Conservation (phyloP, 805 yeast species). For the Myxozyma melibiosi region DNA sequence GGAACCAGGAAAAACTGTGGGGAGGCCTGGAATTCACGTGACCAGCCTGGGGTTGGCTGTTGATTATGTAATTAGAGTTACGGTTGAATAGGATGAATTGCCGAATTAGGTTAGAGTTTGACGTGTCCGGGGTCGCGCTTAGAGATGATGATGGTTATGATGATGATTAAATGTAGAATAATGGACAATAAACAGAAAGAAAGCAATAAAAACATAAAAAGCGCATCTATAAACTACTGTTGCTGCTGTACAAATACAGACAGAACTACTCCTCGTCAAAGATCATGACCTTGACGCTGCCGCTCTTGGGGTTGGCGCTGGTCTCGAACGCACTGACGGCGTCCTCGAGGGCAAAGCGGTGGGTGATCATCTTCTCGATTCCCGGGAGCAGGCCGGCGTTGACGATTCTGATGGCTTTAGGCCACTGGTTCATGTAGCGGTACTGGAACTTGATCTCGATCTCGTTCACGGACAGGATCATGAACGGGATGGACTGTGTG, state of each 20-base stretch:
- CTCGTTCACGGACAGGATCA: slow-evolving; percentile 57
- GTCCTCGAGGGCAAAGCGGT: slow-evolving; percentile 51
- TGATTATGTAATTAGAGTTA: too few species aligned
- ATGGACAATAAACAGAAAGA: too few species aligned
- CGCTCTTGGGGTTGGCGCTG: slow-evolving; percentile 47
- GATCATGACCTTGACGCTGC: slow-evolving; percentile 54
- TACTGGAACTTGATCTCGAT: slow-evolving; percentile 55
- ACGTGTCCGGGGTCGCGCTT: too few species aligned
- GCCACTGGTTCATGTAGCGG: slow-evolving; percentile 61
- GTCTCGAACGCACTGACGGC: slow-evolving; percentile 52
- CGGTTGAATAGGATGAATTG: too few species aligned
- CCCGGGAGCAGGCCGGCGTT: slow-evolving; percentile 47
- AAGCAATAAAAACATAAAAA: too few species aligned
- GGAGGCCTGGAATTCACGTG: too few species aligned
- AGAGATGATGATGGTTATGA: too few species aligned
- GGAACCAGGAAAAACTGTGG: too few species aligned
- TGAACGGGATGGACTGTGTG: slow-evolving; percentile 54
- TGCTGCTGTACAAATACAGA: background rate
- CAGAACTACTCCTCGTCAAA: slow-evolving; percentile 40
- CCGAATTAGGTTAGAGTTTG: too few species aligned
- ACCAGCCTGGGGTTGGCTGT: too few species aligned
- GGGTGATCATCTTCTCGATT: slow-evolving; percentile 54
- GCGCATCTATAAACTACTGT: background rate
- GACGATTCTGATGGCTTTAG: slow-evolving; percentile 55
- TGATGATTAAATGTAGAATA: too few species aligned